Base-by-base conservation (phyloP, 345 rosid species). In the Limnanthes douglasii region DNA sequence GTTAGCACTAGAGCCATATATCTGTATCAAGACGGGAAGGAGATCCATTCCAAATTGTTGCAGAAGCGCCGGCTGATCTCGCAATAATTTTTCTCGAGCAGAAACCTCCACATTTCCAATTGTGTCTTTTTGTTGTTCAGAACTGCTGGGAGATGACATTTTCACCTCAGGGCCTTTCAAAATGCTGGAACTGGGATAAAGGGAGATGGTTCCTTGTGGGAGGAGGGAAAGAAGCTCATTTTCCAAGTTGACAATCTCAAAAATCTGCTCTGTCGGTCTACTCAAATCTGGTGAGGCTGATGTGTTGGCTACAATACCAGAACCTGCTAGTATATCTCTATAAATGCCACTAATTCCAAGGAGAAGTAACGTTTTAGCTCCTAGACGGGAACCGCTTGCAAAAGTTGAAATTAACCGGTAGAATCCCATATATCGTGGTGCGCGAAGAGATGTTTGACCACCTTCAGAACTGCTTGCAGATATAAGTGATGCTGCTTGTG, bases 211-310 rank as follows among this genome's bases (percentile, higher is more conserved):
- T 50, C 99, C 99, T 56, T 78, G 79, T 15, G 96, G 99, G 51
- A 92, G 53, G 5, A 83, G 93, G 24, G 99, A 96, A 19, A 92
- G 96, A 60, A 92, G 96, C 70, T 92, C 99, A 60, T 92, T 92
- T 47, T 93, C 95, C 21, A 92, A 67, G 65, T 78, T 85, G 64
- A 92, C 99, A 60, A 92, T 86, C 83, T 92, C 99, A 68, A 81
- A 92, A 41, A 92, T 78, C 95, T 92, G 99, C 43, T 92, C 99
- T 27, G 96, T 71, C 14, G 99, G 99, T 57, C 96, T 72, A 61
- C 80, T 70, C 61, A 92, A 55, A 13, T 90, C 90, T 39, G 93
- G 90, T 12, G 99, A 71, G 30, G 80, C 86, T 35, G 94, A 76
- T 36, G 75, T 61, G 56, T 78, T 92, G 10, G 75, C 66, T 45